A percentile compares a stretch with the other conserved stretches of the same genome.
These are phyloP conservation scores for Cylindrotheca fusiformis DNA, from an alignment of 108 stramenopile genomes.

Conservation along the genomic window DNA sequence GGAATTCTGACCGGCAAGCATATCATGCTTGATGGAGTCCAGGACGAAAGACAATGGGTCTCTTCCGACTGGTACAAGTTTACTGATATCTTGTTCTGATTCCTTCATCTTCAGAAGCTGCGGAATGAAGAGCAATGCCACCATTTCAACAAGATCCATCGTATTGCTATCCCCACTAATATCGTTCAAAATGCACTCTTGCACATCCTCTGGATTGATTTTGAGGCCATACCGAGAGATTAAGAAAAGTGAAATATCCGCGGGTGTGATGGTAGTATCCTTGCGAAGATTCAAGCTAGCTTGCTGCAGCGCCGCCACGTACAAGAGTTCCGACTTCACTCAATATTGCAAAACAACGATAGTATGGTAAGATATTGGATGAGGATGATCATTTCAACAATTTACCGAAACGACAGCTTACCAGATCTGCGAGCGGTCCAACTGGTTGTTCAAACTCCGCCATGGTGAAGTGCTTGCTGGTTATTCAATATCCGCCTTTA, in stretches of 20 bases:
- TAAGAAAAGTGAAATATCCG: constrained; percentile 21
- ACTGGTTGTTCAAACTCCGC: background rate
- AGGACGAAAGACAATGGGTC: no score
- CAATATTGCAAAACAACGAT: background rate
- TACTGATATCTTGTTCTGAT: background rate
- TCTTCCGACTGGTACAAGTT: no score
- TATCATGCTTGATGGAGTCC: background rate
- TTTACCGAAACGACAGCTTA: background rate
- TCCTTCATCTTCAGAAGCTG: background rate
- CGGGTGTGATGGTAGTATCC: constrained; percentile 8
- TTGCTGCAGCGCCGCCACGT: constrained; percentile 32
- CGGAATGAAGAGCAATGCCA: background rate
- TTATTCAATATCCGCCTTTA: no score
- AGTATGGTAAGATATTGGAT: background rate
- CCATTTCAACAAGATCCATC: background rate
- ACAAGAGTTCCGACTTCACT: constrained; percentile 19
- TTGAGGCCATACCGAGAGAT: constrained; percentile 24
- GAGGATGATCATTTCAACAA: background rate
- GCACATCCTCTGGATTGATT: constrained; percentile 1
- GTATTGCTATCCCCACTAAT: background rate
- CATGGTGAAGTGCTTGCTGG: no score
- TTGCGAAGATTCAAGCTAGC: constrained; percentile 2
- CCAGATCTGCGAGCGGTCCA: background rate
- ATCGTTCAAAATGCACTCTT: background rate
- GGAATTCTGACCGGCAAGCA: background rate